A percentile compares a stretch with the other conserved stretches of the same genome.
phyloP scores from a whole-genome alignment of 73 alveolate species.

The Uronychia setigera region DNA sequence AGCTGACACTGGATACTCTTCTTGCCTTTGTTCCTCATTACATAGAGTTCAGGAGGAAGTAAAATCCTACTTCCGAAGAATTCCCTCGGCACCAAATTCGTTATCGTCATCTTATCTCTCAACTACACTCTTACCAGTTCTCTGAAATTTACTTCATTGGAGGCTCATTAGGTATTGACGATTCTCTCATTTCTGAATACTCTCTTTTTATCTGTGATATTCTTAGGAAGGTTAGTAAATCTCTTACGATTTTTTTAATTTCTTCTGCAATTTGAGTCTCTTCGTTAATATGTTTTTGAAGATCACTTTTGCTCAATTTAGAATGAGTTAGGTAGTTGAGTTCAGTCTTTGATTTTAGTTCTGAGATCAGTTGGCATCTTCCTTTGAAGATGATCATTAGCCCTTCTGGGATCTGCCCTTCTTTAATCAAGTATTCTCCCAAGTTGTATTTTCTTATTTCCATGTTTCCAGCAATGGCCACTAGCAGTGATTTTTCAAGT shows the following conservation, averaged over 20 bases:
- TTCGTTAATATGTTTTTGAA: no score
- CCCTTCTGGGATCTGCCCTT: constrained; percentile 53
- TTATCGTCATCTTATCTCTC: constrained; percentile 45
- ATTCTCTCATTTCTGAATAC: no score
- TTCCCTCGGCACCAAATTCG: constrained; percentile 7
- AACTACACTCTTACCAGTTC: background rate
- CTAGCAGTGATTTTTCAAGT: constrained; percentile 33
- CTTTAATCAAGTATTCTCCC: constrained; percentile 48
- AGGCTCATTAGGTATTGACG: no score
- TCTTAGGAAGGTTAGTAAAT: no score
- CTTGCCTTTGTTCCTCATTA: no score
- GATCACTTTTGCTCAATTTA: no score
- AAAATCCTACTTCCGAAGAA: constrained; percentile 58
- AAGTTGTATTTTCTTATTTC: constrained; percentile 11
- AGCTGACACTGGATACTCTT: background rate
- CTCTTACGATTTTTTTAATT: no score
- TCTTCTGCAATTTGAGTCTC: no score
- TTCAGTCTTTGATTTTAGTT: no score
- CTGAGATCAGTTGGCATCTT: constrained; percentile 25
- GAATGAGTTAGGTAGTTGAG: no score
- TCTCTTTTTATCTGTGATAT: no score
- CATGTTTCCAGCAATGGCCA: constrained; percentile 54
- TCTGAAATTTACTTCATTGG: constrained; percentile 2
- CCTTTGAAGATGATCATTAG: constrained; percentile 29
- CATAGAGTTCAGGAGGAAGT: background rate